A percentile compares a stretch with the other conserved stretches of the same genome.
phyloP scores from a whole-genome alignment of 2,329 filamentous ascomycete species.

The Huntiella abstrusa region DNA sequence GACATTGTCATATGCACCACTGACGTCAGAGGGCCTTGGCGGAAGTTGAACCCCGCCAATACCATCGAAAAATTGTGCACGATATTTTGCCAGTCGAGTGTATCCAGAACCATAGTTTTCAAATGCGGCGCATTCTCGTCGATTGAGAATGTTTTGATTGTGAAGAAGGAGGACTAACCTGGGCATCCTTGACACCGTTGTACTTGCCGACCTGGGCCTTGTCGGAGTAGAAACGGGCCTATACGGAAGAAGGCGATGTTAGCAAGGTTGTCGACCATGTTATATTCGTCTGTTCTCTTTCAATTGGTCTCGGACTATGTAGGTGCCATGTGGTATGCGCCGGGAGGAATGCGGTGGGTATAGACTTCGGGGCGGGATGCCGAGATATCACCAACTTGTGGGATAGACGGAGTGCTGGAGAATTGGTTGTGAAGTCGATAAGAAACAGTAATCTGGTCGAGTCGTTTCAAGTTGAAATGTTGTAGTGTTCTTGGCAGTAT shows the following conservation, averaged over 20 bases:
- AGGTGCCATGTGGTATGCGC: neutral
- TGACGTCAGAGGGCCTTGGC: neutral
- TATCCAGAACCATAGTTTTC: neutral
- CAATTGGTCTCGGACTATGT: neutral
- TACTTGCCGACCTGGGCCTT: conserved; percentile 64
- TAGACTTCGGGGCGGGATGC: neutral
- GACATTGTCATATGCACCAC: neutral
- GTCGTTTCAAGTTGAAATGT: too few species aligned
- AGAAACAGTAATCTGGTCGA: neutral
- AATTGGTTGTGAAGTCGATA: neutral
- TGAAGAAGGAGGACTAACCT: conserved; percentile 38
- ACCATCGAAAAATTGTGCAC: neutral
- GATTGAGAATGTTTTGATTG: too few species aligned
- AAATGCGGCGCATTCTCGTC: too few species aligned
- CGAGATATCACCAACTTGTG: conserved; percentile 16
- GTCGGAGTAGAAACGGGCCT: conserved; percentile 43
- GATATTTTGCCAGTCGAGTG: neutral
- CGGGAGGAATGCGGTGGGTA: conserved; percentile 7
- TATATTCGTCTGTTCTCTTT: neutral
- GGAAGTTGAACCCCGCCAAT: conserved; percentile 5
- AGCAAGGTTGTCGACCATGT: conserved; percentile 2
- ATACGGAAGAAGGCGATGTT: conserved; percentile 18
- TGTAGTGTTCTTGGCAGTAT: too few species aligned
- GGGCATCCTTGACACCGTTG: conserved; percentile 70
- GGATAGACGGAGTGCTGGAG: neutral